Evolutionary conservation across 345 rosid genomes (phyloP).

Genomic region (Conringia planisiliqua): DNA sequence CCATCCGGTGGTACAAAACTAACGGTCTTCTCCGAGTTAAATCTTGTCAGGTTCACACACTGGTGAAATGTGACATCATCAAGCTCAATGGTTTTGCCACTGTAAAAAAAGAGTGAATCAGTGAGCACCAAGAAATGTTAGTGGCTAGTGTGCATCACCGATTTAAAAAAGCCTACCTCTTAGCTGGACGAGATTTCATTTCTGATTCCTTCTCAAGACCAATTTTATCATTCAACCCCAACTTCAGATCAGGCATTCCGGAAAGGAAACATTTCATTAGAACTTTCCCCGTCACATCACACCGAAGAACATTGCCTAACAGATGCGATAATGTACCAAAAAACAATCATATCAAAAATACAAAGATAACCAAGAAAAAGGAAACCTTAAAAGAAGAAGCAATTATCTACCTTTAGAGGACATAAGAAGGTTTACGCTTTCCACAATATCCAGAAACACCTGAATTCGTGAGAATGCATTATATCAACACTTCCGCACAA

Average conservation of each 20-base stretch:
- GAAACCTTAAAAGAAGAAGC: not conserved
- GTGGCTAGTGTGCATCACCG: not conserved
- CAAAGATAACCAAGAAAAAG: not conserved
- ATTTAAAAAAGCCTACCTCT: constrained; percentile 56
- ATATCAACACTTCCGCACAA: not conserved
- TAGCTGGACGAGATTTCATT: constrained; percentile 89
- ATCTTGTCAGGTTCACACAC: constrained; percentile 95
- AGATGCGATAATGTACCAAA: constrained; percentile 21
- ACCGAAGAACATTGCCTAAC: constrained; percentile 85
- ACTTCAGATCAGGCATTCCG: constrained; percentile 99
- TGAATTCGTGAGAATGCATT: constrained; percentile 31
- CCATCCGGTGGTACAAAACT: constrained; percentile 99
- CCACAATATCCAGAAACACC: constrained; percentile 99
- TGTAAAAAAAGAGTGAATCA: constrained; percentile 34
- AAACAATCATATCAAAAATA: not conserved
- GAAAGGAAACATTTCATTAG: constrained; percentile 99
- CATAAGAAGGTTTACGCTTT: constrained; percentile 98
- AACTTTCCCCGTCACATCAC: constrained; percentile 97
- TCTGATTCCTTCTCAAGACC: constrained; percentile 99
- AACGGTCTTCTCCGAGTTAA: constrained; percentile 96
- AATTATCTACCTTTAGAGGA: constrained; percentile 79
- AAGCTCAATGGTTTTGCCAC: constrained; percentile 97
- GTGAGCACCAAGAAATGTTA: not conserved
- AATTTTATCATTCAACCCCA: constrained; percentile 98
- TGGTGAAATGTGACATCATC: constrained; percentile 99